These are phyloP conservation scores for Boletus patriciae DNA, from an alignment of 768 basidiomycete species.

Conservation along the genomic window DNA sequence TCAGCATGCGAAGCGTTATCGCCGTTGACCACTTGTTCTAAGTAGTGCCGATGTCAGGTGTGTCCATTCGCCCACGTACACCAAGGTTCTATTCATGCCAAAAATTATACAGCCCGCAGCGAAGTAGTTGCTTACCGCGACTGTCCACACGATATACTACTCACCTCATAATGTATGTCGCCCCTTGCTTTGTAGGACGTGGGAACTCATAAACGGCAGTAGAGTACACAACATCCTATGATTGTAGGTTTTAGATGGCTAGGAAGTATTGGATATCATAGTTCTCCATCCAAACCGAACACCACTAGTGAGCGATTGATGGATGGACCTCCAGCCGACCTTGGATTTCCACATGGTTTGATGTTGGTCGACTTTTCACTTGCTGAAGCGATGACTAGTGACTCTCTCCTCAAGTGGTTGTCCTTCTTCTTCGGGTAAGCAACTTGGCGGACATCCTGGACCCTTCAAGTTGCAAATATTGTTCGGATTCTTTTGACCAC, in stretches of 20 bases:
- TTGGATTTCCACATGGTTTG: not conserved
- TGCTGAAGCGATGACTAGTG: not conserved
- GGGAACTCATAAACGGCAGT: not conserved
- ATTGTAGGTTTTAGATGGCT: not conserved
- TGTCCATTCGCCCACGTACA: not conserved
- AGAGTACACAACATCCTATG: not conserved
- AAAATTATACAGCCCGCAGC: not conserved
- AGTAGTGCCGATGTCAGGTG: slow-evolving; percentile 6
- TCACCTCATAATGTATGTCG: not conserved
- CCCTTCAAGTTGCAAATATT: too few relatives aligned
- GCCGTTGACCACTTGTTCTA: slow-evolving; percentile 49
- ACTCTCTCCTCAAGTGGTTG: too few relatives aligned
- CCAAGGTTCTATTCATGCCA: not conserved
- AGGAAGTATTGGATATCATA: not conserved
- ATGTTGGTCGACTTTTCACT: not conserved
- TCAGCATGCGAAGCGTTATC: slow-evolving; percentile 57
- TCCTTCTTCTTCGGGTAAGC: too few relatives aligned
- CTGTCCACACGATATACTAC: not conserved
- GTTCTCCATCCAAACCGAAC: not conserved
- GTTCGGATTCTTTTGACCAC: too few relatives aligned
- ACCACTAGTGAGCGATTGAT: too few relatives aligned
- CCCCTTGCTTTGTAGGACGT: not conserved
- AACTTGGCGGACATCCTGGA: too few relatives aligned
- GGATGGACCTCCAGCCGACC: not conserved
- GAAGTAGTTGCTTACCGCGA: too few relatives aligned